phyloP scores from a whole-genome alignment of 164 flowering plant genomes.

The Stephania yunnanensis region DNA sequence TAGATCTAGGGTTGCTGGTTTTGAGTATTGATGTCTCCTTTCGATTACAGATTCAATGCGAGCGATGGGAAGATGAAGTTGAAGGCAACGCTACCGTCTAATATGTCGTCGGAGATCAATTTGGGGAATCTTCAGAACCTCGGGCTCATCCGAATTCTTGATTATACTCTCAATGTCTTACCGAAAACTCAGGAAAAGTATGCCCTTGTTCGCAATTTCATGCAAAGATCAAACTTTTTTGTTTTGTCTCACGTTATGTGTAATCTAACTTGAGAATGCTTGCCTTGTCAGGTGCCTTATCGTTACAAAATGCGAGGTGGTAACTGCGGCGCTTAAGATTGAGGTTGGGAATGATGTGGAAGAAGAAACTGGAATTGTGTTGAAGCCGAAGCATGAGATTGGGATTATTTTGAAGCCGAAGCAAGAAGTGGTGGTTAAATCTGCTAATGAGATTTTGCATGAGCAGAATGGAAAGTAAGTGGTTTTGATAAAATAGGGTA shows the following conservation, averaged over 20 bases:
- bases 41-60: conserved; percentile 47
- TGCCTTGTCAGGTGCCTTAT: conserved; percentile 22
- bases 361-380: conserved; percentile 36
- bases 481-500: background rate
- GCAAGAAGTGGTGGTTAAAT: conserved; percentile 64
- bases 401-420: conserved; percentile 76
- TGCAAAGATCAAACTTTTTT: background rate
- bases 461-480: conserved; percentile 83
- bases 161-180: conserved; percentile 69
- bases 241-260: background rate
- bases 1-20: background rate
- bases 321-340: conserved; percentile 68
- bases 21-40: background rate
- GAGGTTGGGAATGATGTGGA: conserved; percentile 42
- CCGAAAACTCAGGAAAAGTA: conserved; percentile 79
- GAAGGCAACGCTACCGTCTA: conserved; percentile 55
- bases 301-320: conserved; percentile 62
- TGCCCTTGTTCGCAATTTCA: background rate
- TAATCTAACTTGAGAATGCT: background rate
- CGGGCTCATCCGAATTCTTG: conserved; percentile 67
- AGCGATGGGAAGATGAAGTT: conserved; percentile 77
- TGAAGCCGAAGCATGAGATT: conserved; percentile 73
- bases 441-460: conserved; percentile 79
- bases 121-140: conserved; percentile 78
- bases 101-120: conserved; percentile 44